Percentiles rank a stretch among this genome's conserved stretches.
phyloP scores from a whole-genome alignment of 345 rosid genomes.

The Salix dunnii region DNA sequence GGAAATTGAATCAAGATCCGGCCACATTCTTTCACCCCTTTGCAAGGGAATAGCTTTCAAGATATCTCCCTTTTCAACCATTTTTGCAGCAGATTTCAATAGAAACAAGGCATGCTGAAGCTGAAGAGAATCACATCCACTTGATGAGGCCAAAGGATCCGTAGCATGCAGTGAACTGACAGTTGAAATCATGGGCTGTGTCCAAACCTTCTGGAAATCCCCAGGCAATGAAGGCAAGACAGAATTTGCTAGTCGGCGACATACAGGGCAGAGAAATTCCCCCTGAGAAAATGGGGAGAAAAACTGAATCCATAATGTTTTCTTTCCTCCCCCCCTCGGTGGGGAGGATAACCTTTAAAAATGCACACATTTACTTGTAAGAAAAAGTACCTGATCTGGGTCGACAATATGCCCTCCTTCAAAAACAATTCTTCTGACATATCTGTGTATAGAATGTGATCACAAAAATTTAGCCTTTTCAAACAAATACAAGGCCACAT shows the following conservation, averaged over 20 bases:
- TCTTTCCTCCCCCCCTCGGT: too few species aligned
- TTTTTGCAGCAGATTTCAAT: slow-evolving; percentile 54
- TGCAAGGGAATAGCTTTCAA: slow-evolving; percentile 41
- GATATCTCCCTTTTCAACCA: slow-evolving; percentile 44
- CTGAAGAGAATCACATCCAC: slow-evolving; percentile 33
- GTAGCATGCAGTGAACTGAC: slow-evolving; percentile 13
- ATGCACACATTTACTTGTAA: not conserved
- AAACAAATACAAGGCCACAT: not conserved
- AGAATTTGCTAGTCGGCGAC: slow-evolving; percentile 86
- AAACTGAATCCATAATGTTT: not conserved
- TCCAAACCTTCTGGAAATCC: slow-evolving; percentile 41
- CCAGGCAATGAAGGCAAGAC: slow-evolving; percentile 62
- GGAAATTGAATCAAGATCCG: slow-evolving; percentile 51
- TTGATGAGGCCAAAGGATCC: slow-evolving; percentile 23
- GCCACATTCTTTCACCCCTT: slow-evolving; percentile 37
- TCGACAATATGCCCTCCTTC: slow-evolving; percentile 89
- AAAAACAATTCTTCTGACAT: slow-evolving; percentile 58
- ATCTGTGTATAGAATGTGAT: slow-evolving; percentile 39
- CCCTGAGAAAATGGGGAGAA: slow-evolving; percentile 41
- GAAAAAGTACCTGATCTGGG: slow-evolving; percentile 59
- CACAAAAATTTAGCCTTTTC: not conserved
- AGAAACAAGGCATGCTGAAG: slow-evolving; percentile 61
- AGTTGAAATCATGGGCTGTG: slow-evolving; percentile 42
- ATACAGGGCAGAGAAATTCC: slow-evolving; percentile 94
- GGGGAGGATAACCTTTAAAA: not conserved